Conservation (phyloP, 352 stramenopile genomes). For the Achlya hypogyna region DNA sequence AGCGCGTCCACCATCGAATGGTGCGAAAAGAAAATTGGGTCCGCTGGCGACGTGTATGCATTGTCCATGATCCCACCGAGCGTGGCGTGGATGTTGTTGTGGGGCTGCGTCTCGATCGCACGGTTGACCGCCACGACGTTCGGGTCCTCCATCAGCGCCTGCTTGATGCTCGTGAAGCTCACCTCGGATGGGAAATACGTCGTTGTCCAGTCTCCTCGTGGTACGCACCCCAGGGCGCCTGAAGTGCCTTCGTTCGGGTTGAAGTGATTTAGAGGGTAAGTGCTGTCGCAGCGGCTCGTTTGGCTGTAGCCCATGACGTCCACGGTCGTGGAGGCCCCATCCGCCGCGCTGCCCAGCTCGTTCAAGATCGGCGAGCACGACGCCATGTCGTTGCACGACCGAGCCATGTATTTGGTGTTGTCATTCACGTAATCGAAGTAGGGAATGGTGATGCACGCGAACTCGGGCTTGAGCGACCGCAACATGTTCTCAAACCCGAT, state of each 20-base stretch:
- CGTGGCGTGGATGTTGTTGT: slow-evolving; percentile 11
- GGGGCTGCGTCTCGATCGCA: neutral
- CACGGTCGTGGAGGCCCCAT: neutral
- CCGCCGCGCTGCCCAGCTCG: neutral
- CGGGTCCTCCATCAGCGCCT: neutral
- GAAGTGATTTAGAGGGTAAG: neutral
- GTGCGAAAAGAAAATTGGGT: slow-evolving; percentile 82
- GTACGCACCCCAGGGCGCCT: neutral
- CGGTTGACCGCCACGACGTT: neutral
- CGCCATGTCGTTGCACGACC: slow-evolving; percentile 21
- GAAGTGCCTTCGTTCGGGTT: neutral
- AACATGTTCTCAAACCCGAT: slow-evolving; percentile 71
- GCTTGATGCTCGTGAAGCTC: slow-evolving; percentile 4
- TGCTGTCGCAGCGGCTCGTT: neutral
- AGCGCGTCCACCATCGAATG: slow-evolving; percentile 69
- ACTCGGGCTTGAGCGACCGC: slow-evolving; percentile 30
- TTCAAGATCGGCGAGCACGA: slow-evolving; percentile 16
- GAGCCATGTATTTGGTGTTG: slow-evolving; percentile 6
- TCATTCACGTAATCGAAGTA: slow-evolving; percentile 18
- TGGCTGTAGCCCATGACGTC: slow-evolving; percentile 13
- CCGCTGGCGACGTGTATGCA: slow-evolving; percentile 14
- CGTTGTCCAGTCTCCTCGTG: neutral
- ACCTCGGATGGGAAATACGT: slow-evolving; percentile 3
- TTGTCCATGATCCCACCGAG: neutral
- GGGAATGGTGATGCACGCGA: slow-evolving; percentile 29